Evolutionary conservation across 2,329 filamentous ascomycete species (phyloP), one percentile per base, ranked within the genome.

Genomic region (Proliferodiscus dingleyae): DNA sequence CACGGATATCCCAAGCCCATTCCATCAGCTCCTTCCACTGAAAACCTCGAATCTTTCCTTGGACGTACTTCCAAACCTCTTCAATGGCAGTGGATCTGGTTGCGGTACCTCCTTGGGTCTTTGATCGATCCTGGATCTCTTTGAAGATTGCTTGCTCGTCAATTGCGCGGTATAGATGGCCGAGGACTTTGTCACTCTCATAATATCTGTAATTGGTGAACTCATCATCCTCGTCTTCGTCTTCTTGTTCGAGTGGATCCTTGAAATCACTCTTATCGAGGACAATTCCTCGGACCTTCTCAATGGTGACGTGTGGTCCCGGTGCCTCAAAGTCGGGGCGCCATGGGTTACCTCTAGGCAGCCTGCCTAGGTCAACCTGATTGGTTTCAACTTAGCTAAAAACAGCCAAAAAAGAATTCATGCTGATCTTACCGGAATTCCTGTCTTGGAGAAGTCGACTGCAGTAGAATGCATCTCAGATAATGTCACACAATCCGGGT

Each of bases 361-460:
- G 45, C 16, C 24, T 29, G 2, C 38, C 38, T 34, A 61, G 55
- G 37, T 59, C 47, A 10, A 59, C 58, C 61, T 63, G 19, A 5
- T 2, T n/a, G 5, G 29, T 4, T 21, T 37, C 26, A 45, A 30
- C 21, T 29, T 13, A 8, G 19, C 29, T 9, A 19, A 9, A 2
- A 18, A n/a, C 42, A 24, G 42, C 37, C n/a, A 16, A 37, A 41
- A 24, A 26, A 3, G 21, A 39, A 22, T 44, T n/a, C n/a, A n/a
- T n/a, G n/a, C n/a, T n/a, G n/a, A n/a, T n/a, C 41, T 65, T 5
- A 81, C 79, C 0, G 73, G 63, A 21, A 83, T 78, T 0, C 87
- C 87, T 0, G 83, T 86, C 64, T 89, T 88, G 3, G 83, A 86
- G 55, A 85, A 89, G 61, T 89, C 85, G 0, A 89, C 85, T 0